Evolutionary conservation across 106 monocot genomes (phyloP).

Genomic region (Phalaenopsis aphrodite): DNA sequence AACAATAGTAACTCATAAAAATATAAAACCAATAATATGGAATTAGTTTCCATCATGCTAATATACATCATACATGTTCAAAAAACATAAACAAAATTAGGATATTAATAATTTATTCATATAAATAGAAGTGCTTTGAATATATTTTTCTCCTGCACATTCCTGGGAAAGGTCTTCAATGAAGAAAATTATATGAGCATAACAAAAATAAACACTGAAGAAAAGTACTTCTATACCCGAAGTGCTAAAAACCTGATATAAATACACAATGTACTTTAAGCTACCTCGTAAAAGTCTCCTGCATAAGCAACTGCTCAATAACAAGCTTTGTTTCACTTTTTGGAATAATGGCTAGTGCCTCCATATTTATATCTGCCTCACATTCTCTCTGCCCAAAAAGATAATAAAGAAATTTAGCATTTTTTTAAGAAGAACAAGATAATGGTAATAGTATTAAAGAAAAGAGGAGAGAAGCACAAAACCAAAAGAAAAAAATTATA

Average conservation of each 20-base stretch:
- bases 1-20: background rate
- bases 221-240: constrained; percentile 2
- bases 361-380: constrained; percentile 2
- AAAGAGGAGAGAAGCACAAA: background rate
- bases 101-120: background rate
- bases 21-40: background rate
- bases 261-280: background rate
- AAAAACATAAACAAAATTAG: background rate
- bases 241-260: background rate
- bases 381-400: constrained; percentile 11
- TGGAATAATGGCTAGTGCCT: constrained; percentile 20
- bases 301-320: constrained; percentile 52
- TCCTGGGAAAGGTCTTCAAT: background rate
- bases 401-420: background rate
- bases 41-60: background rate
- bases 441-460: background rate
- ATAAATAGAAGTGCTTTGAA: background rate
- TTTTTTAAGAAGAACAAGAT: no score
- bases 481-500: background rate
- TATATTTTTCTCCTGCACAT: background rate
- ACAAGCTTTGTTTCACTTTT: constrained; percentile 42
- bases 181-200: no score
- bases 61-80: background rate
- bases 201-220: background rate
- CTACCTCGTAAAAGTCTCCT: constrained; percentile 77